Evolutionary conservation across 176 grass and related monocot genomes (phyloP), one percentile per base, ranked within the genome.

Genomic region (Phragmites australis): DNA sequence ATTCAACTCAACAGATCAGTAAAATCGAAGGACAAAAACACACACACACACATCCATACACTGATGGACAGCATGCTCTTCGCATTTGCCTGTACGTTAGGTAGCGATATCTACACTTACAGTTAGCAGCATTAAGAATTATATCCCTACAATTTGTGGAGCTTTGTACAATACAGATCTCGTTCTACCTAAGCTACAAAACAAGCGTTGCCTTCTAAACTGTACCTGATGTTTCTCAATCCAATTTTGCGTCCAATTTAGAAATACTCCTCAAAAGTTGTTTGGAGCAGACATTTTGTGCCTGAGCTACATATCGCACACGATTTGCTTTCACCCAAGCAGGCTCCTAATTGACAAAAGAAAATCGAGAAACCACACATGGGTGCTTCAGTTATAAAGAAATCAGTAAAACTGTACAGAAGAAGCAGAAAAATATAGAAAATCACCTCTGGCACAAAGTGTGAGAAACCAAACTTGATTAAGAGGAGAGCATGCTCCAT

Each of bases 391-490:
- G 22, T 42, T 55, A 75, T 22, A 56, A 44, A 26, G 25, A 80
- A 18, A 80, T 53, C 47, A 26, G n/a, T 45, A 53, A 6, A 84
- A 12, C 73, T 23, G 16, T 59, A 84, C 26, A 47, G 25, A 70
- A 22, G 17, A 48, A 55, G 31, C 23, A 48, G 11, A 75, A 43
- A 50, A 42, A 68, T 5, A 74, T 45, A 82, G 72, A 60, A 75
- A 50, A 65, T 90, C 60, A 97, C 94, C 94, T 99, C 96, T 11
- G 96, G 96, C 40, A 99, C 96, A 18, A 93, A 99, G 82, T 99
- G 88, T 21, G 96, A 95, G 82, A 99, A 95, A 42, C 90, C 96
- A 69, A 99, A 99, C 76, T 99, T 99, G 75, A 99, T 85, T 45
- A 99, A 85, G 65, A 99, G 93, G 75, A 93, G 96, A 82, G 77